Base-by-base conservation (phyloP, 1,284 basidiomycete genomes). In the Apiotrichum laibachii region DNA sequence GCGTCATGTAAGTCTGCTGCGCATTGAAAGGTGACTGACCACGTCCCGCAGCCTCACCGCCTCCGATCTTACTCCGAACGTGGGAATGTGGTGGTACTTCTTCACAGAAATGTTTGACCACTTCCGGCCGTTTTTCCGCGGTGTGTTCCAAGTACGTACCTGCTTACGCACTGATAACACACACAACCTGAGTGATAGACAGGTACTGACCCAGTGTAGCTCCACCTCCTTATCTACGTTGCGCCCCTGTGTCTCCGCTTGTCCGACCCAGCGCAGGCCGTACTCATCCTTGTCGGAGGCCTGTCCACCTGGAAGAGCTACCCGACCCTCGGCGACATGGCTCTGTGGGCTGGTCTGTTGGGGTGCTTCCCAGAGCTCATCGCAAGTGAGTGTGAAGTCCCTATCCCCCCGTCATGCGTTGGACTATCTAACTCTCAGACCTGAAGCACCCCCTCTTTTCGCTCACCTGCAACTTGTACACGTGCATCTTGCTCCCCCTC, bases 61-160 rank as follows among this genome's bases (percentile, higher is more conserved):
- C 9, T 87, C 88, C 5, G 92, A 95, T 73, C 78, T 98, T 56
- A 92, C 91, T 7, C 96, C 96, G 0, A 97, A 95, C 69, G 86
- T 91, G 10, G 95, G 95, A 4, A 80, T 98, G 42, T 93, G 91
- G 88, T 99, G 96, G 96, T 99, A 99, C 79, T 98, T 98, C 80
- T 97, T 98, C 79, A 97, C 93, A 15, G 94, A 99, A 76, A 98
- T 98, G 88, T 99, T 99, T 69, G 93, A 97, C 72, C 90, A 99
- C 77, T 99, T 98, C 81, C 83, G 94, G 35, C 84, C 87, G 3
- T 98, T 98, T 80, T 99, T 97, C 82, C 80, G 96, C 19, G 88
- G 94, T 81, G 90, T 90, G n/a, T 98, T 98, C 77, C 92, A 90
- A 45, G 90, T 91, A 68, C 19, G 48, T 37, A 9, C 1, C 26